Evolutionary conservation across 1,139 yeast species (phyloP).

Genomic region (Candida dubliniensis): DNA sequence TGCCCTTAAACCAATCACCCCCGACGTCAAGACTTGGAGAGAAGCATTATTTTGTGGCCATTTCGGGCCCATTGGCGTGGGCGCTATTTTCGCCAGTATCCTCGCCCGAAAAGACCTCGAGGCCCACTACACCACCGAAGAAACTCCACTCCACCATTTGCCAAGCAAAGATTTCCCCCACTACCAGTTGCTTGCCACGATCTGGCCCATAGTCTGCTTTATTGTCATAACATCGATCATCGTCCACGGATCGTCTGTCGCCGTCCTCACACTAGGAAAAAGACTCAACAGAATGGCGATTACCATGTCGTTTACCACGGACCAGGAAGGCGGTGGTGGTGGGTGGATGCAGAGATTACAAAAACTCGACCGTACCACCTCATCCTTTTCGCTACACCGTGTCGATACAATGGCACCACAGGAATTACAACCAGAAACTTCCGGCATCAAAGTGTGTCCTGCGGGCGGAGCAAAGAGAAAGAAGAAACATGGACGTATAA

Average conservation of each 20-base stretch:
- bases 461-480: conserved; percentile 73
- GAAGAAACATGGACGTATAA: conserved; percentile 38
- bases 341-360: conserved; percentile 90
- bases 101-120: conserved; percentile 81
- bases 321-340: conserved; percentile 43
- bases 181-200: conserved; percentile 66
- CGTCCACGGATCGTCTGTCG: conserved; percentile 96
- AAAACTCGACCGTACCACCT: conserved; percentile 65
- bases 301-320: conserved; percentile 82
- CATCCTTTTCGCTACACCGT: conserved; percentile 78
- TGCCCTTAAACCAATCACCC: conserved; percentile 76
- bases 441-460: conserved; percentile 71
- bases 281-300: conserved; percentile 89
- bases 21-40: conserved; percentile 91
- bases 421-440: conserved; percentile 42
- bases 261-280: conserved; percentile 85
- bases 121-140: conserved; percentile 49
- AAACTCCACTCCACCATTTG: conserved; percentile 57
- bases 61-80: conserved; percentile 98
- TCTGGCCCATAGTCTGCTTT: conserved; percentile 93
- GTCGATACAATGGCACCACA: conserved; percentile 59
- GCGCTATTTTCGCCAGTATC: conserved; percentile 89
- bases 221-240: conserved; percentile 82
- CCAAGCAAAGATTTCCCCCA: conserved; percentile 58
- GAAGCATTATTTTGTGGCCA: conserved; percentile 96